Conservation (phyloP, 805 yeast species). For the Zygosaccharomyces bailii region DNA sequence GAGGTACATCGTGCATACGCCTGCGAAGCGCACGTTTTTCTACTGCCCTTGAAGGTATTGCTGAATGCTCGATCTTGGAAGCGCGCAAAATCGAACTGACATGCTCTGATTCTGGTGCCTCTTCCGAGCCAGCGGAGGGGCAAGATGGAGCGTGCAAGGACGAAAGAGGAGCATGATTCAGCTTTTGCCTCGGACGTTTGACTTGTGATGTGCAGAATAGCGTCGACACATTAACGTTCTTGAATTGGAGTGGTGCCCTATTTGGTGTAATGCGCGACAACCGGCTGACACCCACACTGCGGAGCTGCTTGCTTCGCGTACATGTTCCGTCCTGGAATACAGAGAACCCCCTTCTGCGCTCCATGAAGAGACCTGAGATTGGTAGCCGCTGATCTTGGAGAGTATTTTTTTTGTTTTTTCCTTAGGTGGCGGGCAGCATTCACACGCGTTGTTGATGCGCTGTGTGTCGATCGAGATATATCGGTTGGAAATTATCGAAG, state of each 20-base stretch:
- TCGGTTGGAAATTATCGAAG: no score
- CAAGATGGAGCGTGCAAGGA: not conserved
- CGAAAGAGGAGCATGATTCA: not conserved
- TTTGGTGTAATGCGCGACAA: not conserved
- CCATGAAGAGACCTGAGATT: not conserved
- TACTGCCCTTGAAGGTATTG: not conserved
- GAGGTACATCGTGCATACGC: not conserved
- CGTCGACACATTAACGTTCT: conserved; percentile 6
- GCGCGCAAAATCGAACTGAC: not conserved
- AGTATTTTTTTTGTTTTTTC: not conserved
- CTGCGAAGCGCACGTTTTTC: not conserved
- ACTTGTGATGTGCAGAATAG: not conserved
- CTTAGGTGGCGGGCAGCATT: not conserved
- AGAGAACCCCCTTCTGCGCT: conserved; percentile 6
- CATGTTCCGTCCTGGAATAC: not conserved
- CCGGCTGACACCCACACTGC: not conserved
- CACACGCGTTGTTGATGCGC: no score
- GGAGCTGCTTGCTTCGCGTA: not conserved
- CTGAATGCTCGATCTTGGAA: not conserved
- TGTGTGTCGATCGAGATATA: no score
- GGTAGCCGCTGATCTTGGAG: not conserved
- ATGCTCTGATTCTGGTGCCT: not conserved
- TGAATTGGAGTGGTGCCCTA: conserved; percentile 1
- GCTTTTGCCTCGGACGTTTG: not conserved
- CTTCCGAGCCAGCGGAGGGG: not conserved